Percentiles rank a stretch among this genome's conserved stretches.
Conservation (phyloP, 2,329 filamentous ascomycete genomes). For the Diaporthe humulicola region DNA sequence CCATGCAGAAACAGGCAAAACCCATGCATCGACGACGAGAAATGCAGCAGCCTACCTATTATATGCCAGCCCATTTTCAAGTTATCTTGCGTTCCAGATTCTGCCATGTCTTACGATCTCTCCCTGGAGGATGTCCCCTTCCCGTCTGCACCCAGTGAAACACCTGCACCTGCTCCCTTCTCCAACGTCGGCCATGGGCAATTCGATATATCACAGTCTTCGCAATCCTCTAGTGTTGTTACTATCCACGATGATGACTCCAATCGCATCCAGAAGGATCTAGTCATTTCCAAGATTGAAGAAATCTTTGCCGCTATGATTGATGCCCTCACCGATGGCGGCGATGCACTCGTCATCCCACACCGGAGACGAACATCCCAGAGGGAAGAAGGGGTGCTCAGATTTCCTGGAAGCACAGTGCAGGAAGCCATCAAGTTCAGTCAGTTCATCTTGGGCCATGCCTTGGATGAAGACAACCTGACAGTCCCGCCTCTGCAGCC, state of each 20-base stretch:
- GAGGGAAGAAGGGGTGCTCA: constrained; percentile 40
- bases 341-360: constrained; percentile 60
- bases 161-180: neutral
- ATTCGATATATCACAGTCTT: neutral
- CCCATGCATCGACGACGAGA: neutral
- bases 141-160: neutral
- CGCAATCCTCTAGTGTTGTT: constrained; percentile 23
- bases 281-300: constrained; percentile 67
- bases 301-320: constrained; percentile 65
- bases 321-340: constrained; percentile 59
- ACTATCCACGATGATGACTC: neutral
- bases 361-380: constrained; percentile 52
- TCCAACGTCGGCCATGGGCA: no score
- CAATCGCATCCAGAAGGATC: constrained; percentile 40
- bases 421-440: constrained; percentile 67
- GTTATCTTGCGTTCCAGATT: neutral
- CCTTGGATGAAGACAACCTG: constrained; percentile 1
- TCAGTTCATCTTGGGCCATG: constrained; percentile 45
- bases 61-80: neutral
- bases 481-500: constrained; percentile 54
- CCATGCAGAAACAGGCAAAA: no score
- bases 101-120: neutral
- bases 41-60: neutral
- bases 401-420: constrained; percentile 62
- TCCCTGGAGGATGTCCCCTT: neutral